These are phyloP conservation scores for Beta lomatogona DNA, from an alignment of 179 eudicot species.

Conservation along the genomic window DNA sequence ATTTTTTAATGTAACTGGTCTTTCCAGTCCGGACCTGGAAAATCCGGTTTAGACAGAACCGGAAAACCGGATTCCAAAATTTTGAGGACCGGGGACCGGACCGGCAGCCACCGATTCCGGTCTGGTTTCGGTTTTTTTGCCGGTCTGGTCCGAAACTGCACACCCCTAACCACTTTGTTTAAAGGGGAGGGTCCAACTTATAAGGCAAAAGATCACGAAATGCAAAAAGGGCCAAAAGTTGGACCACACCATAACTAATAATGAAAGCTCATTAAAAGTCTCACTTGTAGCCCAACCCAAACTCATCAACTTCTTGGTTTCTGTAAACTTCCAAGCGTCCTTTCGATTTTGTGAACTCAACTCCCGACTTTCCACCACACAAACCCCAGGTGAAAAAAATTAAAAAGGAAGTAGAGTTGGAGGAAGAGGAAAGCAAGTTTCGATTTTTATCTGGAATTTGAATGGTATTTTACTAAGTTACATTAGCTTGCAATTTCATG, in stretches of 20 bases:
- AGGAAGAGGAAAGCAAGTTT: not conserved
- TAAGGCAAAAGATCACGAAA: too few relatives aligned
- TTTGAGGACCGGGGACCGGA: too few relatives aligned
- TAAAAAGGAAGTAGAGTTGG: not conserved
- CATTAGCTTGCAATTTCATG: not conserved
- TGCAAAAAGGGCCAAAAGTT: too few relatives aligned
- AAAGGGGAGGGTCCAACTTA: too few relatives aligned
- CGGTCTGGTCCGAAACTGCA: too few relatives aligned
- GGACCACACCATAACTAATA: not conserved
- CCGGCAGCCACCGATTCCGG: too few relatives aligned
- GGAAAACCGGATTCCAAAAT: too few relatives aligned
- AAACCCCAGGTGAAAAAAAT: not conserved
- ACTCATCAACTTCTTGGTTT: not conserved
- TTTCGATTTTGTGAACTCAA: not conserved
- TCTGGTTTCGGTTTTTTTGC: too few relatives aligned
- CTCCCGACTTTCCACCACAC: constrained; percentile 3
- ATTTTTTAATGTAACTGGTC: too few relatives aligned
- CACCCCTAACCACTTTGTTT: too few relatives aligned
- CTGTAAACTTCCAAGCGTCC: not conserved
- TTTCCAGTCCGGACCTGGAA: too few relatives aligned
- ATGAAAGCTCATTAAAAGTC: not conserved
- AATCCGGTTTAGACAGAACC: too few relatives aligned
- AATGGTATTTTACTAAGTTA: constrained; percentile 1
- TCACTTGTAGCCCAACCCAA: not conserved
- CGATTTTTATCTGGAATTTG: not conserved